Conservation (phyloP, 768 basidiomycete genomes). For the Lactarius deliciosus region DNA sequence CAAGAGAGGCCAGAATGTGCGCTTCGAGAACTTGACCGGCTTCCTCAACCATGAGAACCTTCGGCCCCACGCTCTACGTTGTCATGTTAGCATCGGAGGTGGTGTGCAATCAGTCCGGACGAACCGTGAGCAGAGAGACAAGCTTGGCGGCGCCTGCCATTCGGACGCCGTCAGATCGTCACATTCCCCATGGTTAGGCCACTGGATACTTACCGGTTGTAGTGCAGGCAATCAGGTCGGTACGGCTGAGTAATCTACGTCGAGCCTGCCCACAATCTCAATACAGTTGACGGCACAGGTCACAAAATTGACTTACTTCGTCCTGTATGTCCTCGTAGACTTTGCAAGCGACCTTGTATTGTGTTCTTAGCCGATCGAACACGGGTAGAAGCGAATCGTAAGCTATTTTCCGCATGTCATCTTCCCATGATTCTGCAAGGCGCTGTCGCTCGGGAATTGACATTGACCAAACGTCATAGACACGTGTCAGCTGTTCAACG, state of each 20-base stretch:
- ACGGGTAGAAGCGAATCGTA: constrained; percentile 39
- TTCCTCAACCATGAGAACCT: constrained; percentile 71
- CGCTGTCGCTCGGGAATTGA: constrained; percentile 48
- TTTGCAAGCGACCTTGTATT: constrained; percentile 42
- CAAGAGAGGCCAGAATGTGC: constrained; percentile 64
- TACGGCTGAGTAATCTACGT: constrained; percentile 50
- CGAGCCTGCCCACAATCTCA: constrained; percentile 44
- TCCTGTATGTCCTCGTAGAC: constrained; percentile 46
- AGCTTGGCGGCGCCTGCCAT: constrained; percentile 65
- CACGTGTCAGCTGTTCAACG: constrained; percentile 39
- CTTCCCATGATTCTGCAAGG: constrained; percentile 50
- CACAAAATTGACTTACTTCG: constrained; percentile 44
- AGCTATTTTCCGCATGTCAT: constrained; percentile 39
- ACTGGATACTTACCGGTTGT: constrained; percentile 56
- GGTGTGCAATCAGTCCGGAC: constrained; percentile 2
- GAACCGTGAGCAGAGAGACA: constrained; percentile 53
- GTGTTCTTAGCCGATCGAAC: constrained; percentile 45
- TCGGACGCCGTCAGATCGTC: background rate
- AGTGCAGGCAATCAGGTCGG: constrained; percentile 73
- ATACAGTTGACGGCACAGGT: background rate
- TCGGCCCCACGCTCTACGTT: constrained; percentile 54
- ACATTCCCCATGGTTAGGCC: background rate
- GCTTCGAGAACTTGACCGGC: constrained; percentile 83
- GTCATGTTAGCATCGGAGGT: background rate
- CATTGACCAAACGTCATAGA: constrained; percentile 53